phyloP scores from a whole-genome alignment of 306 rosid genomes.

The Citrullus colocynthis region DNA sequence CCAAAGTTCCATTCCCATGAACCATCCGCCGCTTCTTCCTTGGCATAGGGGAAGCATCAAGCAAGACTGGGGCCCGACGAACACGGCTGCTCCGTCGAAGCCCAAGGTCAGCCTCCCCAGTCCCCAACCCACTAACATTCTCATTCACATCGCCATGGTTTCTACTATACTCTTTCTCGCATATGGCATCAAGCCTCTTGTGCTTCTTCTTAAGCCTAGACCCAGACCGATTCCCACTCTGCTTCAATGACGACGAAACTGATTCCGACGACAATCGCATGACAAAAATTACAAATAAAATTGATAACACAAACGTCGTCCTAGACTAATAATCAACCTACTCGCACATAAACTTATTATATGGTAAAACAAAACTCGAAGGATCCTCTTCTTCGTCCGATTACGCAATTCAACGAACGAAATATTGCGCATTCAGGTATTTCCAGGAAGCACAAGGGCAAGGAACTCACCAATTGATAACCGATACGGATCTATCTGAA shows the following conservation, averaged over 20 bases:
- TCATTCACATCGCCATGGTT: conserved; percentile 53
- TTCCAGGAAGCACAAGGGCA: background rate
- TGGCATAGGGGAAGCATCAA: conserved; percentile 71
- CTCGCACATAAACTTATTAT: background rate
- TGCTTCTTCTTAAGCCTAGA: conserved; percentile 68
- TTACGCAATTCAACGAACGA: conserved; percentile 15
- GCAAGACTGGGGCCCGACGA: conserved; percentile 67
- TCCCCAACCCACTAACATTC: conserved; percentile 17
- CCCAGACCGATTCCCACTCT: conserved; percentile 34
- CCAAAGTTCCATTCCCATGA: conserved; percentile 20
- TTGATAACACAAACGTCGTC: background rate
- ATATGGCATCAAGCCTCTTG: conserved; percentile 86
- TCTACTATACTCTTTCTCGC: conserved; percentile 58
- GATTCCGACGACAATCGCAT: conserved; percentile 53
- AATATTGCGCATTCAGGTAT: conserved; percentile 15
- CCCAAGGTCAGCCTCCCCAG: conserved; percentile 22
- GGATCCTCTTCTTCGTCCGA: conserved; percentile 21
- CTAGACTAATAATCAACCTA: background rate
- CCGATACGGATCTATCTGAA: conserved; percentile 15
- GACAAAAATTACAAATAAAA: conserved; percentile 25
- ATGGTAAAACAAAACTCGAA: conserved; percentile 17
- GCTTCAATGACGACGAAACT: conserved; percentile 27
- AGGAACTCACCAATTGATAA: conserved; percentile 22
- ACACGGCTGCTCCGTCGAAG: conserved; percentile 69
- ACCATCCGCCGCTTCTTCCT: conserved; percentile 42